Conservation (phyloP, 1,139 yeast genomes). For the Magnusiomyces tetraspermus region DNA sequence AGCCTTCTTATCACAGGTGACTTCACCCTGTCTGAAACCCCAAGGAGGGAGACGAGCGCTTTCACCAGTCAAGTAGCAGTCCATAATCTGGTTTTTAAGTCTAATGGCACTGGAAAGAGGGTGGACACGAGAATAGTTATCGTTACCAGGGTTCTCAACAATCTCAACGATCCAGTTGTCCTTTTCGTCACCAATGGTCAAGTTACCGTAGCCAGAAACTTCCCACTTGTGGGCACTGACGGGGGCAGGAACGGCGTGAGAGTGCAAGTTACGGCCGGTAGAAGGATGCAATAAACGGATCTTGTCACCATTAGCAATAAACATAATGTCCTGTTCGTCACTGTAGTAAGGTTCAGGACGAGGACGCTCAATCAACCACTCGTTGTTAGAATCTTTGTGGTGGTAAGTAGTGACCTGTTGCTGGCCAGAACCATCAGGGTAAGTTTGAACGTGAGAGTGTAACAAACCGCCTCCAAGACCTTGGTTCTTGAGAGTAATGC, state of each 20-base stretch:
- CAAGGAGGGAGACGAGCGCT: conserved; percentile 81
- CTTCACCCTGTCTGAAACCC: conserved; percentile 99
- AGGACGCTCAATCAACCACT: conserved; percentile 76
- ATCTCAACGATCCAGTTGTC: conserved; percentile 93
- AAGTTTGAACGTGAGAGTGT: conserved; percentile 90
- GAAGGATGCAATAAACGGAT: conserved; percentile 70
- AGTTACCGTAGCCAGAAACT: conserved; percentile 90
- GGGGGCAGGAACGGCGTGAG: conserved; percentile 79
- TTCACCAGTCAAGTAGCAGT: conserved; percentile 81
- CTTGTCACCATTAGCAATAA: conserved; percentile 58
- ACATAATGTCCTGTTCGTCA: conserved; percentile 47
- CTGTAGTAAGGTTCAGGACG: conserved; percentile 50
- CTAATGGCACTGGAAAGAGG: conserved; percentile 84
- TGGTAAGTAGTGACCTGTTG: conserved; percentile 94
- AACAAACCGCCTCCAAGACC: conserved; percentile 87
- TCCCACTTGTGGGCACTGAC: conserved; percentile 61
- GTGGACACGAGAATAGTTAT: conserved; percentile 52
- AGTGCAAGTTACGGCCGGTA: conserved; percentile 86
- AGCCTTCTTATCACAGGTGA: conserved; percentile 70
- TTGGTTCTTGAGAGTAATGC: conserved; percentile 75
- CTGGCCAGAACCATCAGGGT: conserved; percentile 91
- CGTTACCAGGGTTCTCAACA: conserved; percentile 64
- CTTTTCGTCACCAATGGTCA: conserved; percentile 75
- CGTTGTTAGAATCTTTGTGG: conserved; percentile 85
- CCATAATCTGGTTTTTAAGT: conserved; percentile 53